phyloP scores from a whole-genome alignment of 768 basidiomycete species.

The Pulveroboletus sp. region DNA sequence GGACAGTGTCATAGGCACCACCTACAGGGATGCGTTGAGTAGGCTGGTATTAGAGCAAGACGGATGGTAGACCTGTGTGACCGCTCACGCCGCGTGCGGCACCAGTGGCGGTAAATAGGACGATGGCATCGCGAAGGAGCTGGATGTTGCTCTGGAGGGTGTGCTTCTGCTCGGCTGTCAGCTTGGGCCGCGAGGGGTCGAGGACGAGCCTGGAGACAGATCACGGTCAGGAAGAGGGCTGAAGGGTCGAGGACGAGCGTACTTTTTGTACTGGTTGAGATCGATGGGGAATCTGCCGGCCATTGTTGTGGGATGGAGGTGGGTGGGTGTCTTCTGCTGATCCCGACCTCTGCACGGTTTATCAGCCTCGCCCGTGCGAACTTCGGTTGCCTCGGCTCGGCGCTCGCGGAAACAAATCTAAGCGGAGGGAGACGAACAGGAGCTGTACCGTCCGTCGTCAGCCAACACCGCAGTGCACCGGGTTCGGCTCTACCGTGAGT shows the following conservation, averaged over 20 bases:
- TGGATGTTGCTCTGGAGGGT: conserved; percentile 66
- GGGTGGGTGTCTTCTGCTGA: too few relatives aligned
- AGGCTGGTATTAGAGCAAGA: neutral
- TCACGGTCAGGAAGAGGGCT: conserved; percentile 1
- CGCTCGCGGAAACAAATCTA: conserved; percentile 1
- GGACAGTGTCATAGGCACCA: conserved; percentile 72
- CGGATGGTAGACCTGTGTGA: conserved; percentile 55
- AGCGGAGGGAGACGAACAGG: too few relatives aligned
- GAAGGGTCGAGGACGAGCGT: conserved; percentile 10
- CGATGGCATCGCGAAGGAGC: conserved; percentile 78
- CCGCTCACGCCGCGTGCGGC: conserved; percentile 84
- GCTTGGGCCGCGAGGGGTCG: conserved; percentile 60
- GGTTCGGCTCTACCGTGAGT: conserved; percentile 4
- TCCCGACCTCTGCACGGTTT: conserved; percentile 14
- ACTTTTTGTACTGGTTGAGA: conserved; percentile 74
- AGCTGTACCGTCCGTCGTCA: neutral
- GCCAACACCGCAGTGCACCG: conserved; percentile 8
- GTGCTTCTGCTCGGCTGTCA: conserved; percentile 58
- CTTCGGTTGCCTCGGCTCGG: neutral
- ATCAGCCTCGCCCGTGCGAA: conserved; percentile 27
- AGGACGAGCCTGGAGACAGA: conserved; percentile 53
- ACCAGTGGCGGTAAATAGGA: conserved; percentile 82
- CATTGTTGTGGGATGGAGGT: conserved; percentile 25
- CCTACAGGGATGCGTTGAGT: conserved; percentile 31
- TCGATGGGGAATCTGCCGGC: conserved; percentile 66